Base-by-base conservation (phyloP, 2,329 filamentous ascomycete genomes). In the Trichophyton simii region DNA sequence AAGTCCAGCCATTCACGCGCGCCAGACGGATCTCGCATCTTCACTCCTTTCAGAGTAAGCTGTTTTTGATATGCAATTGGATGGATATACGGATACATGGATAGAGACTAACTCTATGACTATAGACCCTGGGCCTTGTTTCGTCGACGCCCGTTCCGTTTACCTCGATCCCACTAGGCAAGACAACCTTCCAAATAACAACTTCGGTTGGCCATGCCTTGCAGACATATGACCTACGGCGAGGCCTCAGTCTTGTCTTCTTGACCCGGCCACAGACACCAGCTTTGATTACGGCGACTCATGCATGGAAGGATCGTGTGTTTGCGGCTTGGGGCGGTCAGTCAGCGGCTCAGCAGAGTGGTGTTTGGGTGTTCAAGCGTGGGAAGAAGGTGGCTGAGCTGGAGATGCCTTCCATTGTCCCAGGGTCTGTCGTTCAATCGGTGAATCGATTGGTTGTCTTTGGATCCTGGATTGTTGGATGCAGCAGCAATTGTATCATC, bases 151-250 rank as follows among this genome's bases (percentile, higher is more conserved):
- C 80, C 57, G 90, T 96, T 0, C 92, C 94, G 0, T 97, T 99
- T 71, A 91, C 92, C 1, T 87, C 88, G 4, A 82, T 95, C 36
- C 88, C 92, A 0, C 80, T 96, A 15, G 94, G 94, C 62, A 96
- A 95, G 76, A 92, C 89, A 0, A 95, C 91, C 2, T 99, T 96
- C 72, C 94, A 99, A 73, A 90, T 99, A 74, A 97, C 94, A 38
- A 99, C 94, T 34, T 97, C 90, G 0, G 88, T 95, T 64, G 94
- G 92, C 65, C 84, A 86, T 69, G 89, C 87, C 63, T 82, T 99
- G 55, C 94, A 99, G 75, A 99, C 94, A 0, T 99, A 99, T 77
- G 94, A 99, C 72, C 78, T 99, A 64, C 89, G 88, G 73, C 85
- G 87, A 68, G 92, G 92, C 55, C 82, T 99, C 64, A 92, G 95